These are phyloP conservation scores for Aphanocladium album DNA, from an alignment of 2,329 filamentous ascomycete genomes.

Conservation along the genomic window DNA sequence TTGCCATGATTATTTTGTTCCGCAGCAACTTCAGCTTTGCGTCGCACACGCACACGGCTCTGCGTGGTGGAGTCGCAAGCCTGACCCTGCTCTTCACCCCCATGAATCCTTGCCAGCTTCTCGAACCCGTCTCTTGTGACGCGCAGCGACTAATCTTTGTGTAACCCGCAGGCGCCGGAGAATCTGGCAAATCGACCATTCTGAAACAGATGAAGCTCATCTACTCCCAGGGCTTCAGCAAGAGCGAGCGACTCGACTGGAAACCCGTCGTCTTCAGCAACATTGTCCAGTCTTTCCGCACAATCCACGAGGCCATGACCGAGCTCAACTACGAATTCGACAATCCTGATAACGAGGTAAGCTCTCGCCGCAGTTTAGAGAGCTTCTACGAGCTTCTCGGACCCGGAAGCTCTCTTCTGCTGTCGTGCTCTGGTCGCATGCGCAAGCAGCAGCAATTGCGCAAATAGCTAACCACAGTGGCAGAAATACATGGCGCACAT, in stretches of 20 bases:
- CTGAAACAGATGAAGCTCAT: constrained; percentile 99
- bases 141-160: constrained; percentile 24
- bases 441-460: background rate
- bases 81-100: background rate
- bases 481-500: constrained; percentile 76
- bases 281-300: constrained; percentile 84
- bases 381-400: background rate
- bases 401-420: background rate
- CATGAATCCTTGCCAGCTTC: constrained; percentile 1
- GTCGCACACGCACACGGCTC: constrained; percentile 13
- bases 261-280: constrained; percentile 96
- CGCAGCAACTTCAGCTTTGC: constrained; percentile 2
- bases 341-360: constrained; percentile 71
- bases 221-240: constrained; percentile 85
- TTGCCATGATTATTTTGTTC: constrained; percentile 7
- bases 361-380: constrained; percentile 27
- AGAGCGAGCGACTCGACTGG: constrained; percentile 86
- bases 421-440: background rate
- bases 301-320: constrained; percentile 86
- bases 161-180: constrained; percentile 70
- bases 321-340: constrained; percentile 77
- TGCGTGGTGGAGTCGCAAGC: background rate
- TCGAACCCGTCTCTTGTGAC: background rate
- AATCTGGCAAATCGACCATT: constrained; percentile 87
- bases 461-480: constrained; percentile 16